Conservation (phyloP, 2,329 filamentous ascomycete genomes). For the Fusarium fracticaudum region DNA sequence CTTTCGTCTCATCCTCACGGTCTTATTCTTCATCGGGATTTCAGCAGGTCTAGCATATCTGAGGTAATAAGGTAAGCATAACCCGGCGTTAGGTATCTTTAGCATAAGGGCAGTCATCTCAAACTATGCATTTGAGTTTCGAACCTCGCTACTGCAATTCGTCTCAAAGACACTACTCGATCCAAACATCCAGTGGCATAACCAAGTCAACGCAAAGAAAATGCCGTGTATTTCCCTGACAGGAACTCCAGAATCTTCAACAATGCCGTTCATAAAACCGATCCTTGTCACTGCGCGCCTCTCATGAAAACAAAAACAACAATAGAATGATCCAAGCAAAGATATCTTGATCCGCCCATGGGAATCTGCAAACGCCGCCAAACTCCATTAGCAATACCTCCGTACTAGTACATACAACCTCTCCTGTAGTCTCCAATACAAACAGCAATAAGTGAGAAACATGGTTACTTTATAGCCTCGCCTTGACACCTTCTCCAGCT, state of each 20-base stretch:
- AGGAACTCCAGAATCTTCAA: background rate
- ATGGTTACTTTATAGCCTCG: constrained; percentile 50
- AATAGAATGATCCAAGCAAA: constrained; percentile 7
- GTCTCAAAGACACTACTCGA: background rate
- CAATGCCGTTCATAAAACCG: background rate
- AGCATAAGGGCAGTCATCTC: background rate
- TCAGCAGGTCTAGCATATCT: background rate
- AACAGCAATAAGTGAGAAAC: background rate
- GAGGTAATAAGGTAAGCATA: background rate
- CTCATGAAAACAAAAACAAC: constrained; percentile 8
- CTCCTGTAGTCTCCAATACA: background rate
- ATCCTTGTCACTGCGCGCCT: background rate
- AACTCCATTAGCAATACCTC: constrained; percentile 28
- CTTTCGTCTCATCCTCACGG: background rate
- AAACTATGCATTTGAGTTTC: background rate
- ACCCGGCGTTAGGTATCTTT: background rate
- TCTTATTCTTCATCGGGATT: background rate
- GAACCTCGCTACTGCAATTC: background rate
- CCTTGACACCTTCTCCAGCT: constrained; percentile 57
- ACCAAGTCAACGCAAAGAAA: background rate
- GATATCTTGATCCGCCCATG: constrained; percentile 3
- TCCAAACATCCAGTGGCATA: background rate
- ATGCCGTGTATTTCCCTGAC: background rate
- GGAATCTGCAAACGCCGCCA: constrained; percentile 35
- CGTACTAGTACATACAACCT: background rate